These are phyloP conservation scores for Chaetoceros tenuissimus DNA, from an alignment of 108 stramenopile species.

Conservation along the genomic window DNA sequence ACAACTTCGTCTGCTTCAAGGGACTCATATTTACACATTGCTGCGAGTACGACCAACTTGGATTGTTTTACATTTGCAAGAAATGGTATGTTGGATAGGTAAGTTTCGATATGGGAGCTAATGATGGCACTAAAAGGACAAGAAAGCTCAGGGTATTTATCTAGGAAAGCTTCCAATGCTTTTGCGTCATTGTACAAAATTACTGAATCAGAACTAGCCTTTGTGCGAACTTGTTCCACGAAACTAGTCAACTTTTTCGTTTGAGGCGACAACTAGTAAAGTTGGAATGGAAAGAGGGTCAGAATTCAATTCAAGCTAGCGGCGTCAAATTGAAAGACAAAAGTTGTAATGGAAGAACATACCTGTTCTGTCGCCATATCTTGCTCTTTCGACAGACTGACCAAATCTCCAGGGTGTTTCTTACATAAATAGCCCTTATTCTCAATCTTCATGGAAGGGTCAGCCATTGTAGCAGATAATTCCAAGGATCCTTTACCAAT, in stretches of 20 bases:
- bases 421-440: constrained; percentile 35
- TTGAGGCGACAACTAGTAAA: not conserved
- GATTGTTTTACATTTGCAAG: constrained; percentile 23
- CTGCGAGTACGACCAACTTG: constrained; percentile 31
- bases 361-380: constrained; percentile 19
- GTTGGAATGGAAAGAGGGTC: not conserved
- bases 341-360: not conserved
- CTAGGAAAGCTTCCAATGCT: constrained; percentile 23
- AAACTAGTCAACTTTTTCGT: constrained; percentile 21
- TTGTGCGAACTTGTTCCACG: constrained; percentile 23
- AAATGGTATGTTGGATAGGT: constrained; percentile 27
- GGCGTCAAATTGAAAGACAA: too few relatives aligned
- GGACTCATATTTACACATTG: constrained; percentile 48
- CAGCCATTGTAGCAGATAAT: constrained; percentile 23
- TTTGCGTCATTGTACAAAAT: constrained; percentile 18
- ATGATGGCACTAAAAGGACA: constrained; percentile 17
- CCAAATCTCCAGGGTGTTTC: constrained; percentile 35
- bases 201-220: constrained; percentile 12
- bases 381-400: constrained; percentile 24
- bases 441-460: constrained; percentile 20
- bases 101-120: constrained; percentile 24
- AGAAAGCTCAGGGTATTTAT: constrained; percentile 18
- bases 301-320: too few relatives aligned
- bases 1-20: constrained; percentile 20
- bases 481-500: constrained; percentile 29